Evolutionary conservation across 208 protist genomes (phyloP).

Genomic region (Leishmania gerbilli): DNA sequence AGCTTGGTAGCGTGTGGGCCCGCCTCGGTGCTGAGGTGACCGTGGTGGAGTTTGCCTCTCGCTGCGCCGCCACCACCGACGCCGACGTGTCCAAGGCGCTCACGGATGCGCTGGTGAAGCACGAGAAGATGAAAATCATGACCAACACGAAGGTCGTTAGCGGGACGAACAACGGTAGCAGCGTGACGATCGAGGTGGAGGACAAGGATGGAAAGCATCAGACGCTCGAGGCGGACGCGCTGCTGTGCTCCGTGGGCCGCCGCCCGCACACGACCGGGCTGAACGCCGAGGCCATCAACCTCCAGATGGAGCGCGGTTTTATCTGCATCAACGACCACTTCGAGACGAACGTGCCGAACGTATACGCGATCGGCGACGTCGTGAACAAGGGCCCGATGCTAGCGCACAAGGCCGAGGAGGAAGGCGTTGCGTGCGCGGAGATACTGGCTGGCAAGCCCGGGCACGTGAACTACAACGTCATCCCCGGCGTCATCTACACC

Average conservation of each 20-base stretch:
- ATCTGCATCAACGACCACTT: constrained; percentile 96
- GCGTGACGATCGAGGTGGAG: constrained; percentile 91
- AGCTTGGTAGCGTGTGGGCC: constrained; percentile 98
- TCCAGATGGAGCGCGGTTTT: constrained; percentile 91
- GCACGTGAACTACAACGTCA: constrained; percentile 98
- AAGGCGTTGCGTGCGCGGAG: constrained; percentile 96
- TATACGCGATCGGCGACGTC: constrained; percentile 99
- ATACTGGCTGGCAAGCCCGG: constrained; percentile 90
- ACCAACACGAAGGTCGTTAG: constrained; percentile 91
- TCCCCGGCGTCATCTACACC: constrained; percentile 99
- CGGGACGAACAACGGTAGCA: constrained; percentile 72
- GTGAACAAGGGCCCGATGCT: constrained; percentile 99
- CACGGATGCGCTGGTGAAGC: constrained; percentile 79
- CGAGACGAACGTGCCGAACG: constrained; percentile 92
- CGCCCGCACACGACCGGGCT: constrained; percentile 95
- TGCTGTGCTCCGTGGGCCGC: constrained; percentile 97
- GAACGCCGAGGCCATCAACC: constrained; percentile 93
- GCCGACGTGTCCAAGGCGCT: constrained; percentile 83
- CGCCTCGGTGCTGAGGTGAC: constrained; percentile 98
- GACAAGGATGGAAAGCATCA: constrained; percentile 88
- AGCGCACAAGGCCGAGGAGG: constrained; percentile 99
- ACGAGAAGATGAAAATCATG: constrained; percentile 93
- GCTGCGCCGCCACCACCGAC: constrained; percentile 91
- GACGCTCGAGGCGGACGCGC: constrained; percentile 90
- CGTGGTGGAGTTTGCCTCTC: constrained; percentile 97